These are phyloP conservation scores for Clathrus columnatus DNA, from an alignment of 768 basidiomycete species.

Conservation along the genomic window DNA sequence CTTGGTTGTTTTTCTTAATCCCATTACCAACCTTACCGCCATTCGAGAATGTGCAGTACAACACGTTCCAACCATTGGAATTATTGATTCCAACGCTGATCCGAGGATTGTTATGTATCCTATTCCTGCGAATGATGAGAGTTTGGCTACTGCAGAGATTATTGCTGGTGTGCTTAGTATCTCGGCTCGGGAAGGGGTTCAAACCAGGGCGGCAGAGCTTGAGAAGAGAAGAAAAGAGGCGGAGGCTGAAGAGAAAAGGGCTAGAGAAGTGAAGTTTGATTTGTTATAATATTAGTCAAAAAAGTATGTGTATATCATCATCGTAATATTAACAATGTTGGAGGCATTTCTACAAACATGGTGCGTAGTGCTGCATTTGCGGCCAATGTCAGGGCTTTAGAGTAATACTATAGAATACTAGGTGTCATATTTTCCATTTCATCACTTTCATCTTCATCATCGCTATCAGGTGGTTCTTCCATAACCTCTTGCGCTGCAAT, in stretches of 20 bases:
- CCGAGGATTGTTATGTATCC: constrained; percentile 96
- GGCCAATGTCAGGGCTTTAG: not conserved
- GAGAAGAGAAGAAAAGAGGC: not conserved
- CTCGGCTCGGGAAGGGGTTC: constrained; percentile 60
- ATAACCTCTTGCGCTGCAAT: constrained; percentile 33
- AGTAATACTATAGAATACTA: not conserved
- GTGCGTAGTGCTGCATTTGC: not conserved
- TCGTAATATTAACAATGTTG: not conserved
- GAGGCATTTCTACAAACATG: not conserved
- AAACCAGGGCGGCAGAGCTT: not conserved
- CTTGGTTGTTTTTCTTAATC: constrained; percentile 87
- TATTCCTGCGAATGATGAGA: constrained; percentile 98
- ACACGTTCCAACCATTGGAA: constrained; percentile 88
- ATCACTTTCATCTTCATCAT: constrained; percentile 41
- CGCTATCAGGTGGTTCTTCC: constrained; percentile 51
- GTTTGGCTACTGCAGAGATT: constrained; percentile 80
- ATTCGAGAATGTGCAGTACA: constrained; percentile 86
- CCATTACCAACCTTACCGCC: constrained; percentile 72
- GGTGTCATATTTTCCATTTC: constrained; percentile 1
- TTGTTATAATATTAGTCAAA: not conserved
- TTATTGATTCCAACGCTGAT: constrained; percentile 93
- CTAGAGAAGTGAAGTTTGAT: not conserved
- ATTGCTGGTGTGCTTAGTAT: constrained; percentile 85
- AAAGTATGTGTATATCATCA: not conserved
- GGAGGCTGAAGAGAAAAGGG: not conserved